These are phyloP conservation scores for Exophiala xenobiotica DNA, from an alignment of 2,329 filamentous ascomycete genomes.

Conservation along the genomic window DNA sequence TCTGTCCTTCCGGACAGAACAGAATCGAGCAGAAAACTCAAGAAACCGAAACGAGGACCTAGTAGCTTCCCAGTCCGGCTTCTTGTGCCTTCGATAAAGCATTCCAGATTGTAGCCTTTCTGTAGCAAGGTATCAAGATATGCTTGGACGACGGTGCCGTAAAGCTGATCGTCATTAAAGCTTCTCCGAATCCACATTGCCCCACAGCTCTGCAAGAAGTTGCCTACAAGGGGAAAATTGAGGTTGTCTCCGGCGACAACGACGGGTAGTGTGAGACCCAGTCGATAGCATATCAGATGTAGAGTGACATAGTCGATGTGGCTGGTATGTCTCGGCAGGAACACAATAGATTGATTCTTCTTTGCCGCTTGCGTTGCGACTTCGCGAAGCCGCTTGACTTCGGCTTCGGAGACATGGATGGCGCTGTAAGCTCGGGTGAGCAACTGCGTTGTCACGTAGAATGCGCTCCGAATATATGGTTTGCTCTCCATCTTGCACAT, in stretches of 20 bases:
- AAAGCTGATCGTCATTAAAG: slow-evolving; percentile 89
- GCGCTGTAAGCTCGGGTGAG: slow-evolving; percentile 91
- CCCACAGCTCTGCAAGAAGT: slow-evolving; percentile 89
- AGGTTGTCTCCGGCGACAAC: slow-evolving; percentile 95
- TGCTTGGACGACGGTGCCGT: slow-evolving; percentile 87
- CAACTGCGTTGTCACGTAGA: slow-evolving; percentile 84
- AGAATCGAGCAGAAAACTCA: slow-evolving; percentile 88
- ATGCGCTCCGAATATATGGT: slow-evolving; percentile 84
- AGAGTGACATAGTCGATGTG: slow-evolving; percentile 96
- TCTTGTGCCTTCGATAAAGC: slow-evolving; percentile 93
- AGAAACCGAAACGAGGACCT: slow-evolving; percentile 91
- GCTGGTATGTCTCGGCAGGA: slow-evolving; percentile 88
- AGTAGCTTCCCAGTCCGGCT: slow-evolving; percentile 92
- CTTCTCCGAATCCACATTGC: slow-evolving; percentile 68
- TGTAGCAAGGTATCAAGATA: slow-evolving; percentile 93
- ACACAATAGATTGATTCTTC: slow-evolving; percentile 94
- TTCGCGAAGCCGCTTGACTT: slow-evolving; percentile 76
- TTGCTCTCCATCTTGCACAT: slow-evolving; percentile 99
- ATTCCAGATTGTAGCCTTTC: slow-evolving; percentile 91
- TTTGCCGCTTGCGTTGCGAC: slow-evolving; percentile 79
- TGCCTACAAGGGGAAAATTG: slow-evolving; percentile 86
- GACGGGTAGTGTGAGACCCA: slow-evolving; percentile 83
- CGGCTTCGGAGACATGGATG: slow-evolving; percentile 93
- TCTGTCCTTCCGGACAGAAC: slow-evolving; percentile 82
- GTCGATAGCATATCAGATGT: slow-evolving; percentile 90